Evolutionary conservation across 352 stramenopile species (phyloP), one percentile per base, ranked within the genome.

Genomic region (Saprolegnia parasitica): DNA sequence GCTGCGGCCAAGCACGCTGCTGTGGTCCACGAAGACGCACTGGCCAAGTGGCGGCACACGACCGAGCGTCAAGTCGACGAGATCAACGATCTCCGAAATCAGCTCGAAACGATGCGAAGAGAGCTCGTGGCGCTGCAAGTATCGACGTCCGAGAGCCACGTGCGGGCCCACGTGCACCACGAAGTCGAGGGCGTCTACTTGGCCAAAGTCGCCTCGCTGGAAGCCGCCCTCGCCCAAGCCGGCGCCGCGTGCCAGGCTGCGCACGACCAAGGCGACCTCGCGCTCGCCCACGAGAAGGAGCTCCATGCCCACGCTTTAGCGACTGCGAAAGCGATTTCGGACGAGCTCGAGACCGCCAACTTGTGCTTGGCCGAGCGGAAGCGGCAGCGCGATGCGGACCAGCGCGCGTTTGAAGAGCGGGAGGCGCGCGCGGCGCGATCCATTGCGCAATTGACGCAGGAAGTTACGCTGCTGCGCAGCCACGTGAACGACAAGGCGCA

Each of bases 351-450:
- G 21, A 81, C 84, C 0, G 85, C 85, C 1, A 93, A 93, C 52
- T 32, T 93, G 29, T 93, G 85, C 42, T 66, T 93, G 4, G 73
- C 79, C 5, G 85, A 93, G 65, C 72, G 85, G 5, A 90, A 91
- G 62, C 78, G 75, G 40, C 85, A 90, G 55, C 79, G 79, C 23
- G 79, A 88, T 11, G 70, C 75, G 10, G 80, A 83, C 23, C 40
- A 68, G 0, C 21, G 21, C 3, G 73, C 74, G 10, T 83, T 77
- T 42, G 50, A 67, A 23, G 42, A 71, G 0, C 68, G 77, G 13
- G 73, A 82, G 40, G 67, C 66, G 56, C 55, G 74, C 21, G 64
- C 79, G 0, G 66, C 80, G 35, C 37, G 52, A 18, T 46, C 57
- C 15, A 76, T 84, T 26, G 40, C 57, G 4, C 21, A 40, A 1